These are phyloP conservation scores for Cryptosporidium tyzzeri DNA, from an alignment of 169 alveolate species.

Conservation along the genomic window DNA sequence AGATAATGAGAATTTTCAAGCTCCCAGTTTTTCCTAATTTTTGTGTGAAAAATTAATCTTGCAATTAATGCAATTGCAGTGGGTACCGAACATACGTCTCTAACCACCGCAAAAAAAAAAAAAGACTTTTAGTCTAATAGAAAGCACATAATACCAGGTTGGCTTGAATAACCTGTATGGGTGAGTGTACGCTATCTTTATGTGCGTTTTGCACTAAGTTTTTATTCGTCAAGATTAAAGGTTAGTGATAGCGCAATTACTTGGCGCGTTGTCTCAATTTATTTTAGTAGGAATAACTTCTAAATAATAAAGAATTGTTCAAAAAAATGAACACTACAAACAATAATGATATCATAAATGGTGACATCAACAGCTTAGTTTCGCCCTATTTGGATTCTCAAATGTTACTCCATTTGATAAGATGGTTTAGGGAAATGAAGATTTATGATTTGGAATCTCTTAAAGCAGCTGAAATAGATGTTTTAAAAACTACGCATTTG, in stretches of 20 bases:
- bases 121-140: not conserved
- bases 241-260: not conserved
- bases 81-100: constrained; percentile 12
- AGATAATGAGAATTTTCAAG: not conserved
- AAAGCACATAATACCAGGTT: not conserved
- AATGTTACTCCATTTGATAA: constrained; percentile 50
- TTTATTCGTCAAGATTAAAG: not conserved
- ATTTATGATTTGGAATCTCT: constrained; percentile 30
- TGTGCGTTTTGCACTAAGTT: not conserved
- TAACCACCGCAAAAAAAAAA: constrained; percentile 12
- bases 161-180: not conserved
- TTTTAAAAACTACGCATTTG: constrained; percentile 49
- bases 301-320: not conserved
- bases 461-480: constrained; percentile 27
- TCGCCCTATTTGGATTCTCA: constrained; percentile 65
- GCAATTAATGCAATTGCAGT: not conserved
- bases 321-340: constrained; percentile 16
- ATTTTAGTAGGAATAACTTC: not conserved
- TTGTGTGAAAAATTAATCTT: not conserved
- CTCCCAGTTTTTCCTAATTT: not conserved
- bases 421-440: constrained; percentile 43
- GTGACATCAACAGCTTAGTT: constrained; percentile 28
- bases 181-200: not conserved
- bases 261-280: constrained; percentile 75
- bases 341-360: constrained; percentile 5